Evolutionary conservation across 345 rosid genomes (phyloP).

Genomic region (Anastatica hierochuntica): DNA sequence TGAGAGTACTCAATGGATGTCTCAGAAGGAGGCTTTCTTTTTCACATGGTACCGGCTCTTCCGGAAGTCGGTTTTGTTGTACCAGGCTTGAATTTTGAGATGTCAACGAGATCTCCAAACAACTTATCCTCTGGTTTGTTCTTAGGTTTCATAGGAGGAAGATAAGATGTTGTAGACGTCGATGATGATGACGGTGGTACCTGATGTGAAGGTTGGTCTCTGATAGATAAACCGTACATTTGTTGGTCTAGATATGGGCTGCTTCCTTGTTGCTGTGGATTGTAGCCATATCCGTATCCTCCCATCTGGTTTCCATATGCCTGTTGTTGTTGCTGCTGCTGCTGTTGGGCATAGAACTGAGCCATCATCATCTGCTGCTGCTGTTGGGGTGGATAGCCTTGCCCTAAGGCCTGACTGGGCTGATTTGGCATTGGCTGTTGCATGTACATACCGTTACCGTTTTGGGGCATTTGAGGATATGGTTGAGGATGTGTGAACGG

Average conservation of each 20-base stretch:
- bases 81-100: constrained; percentile 63
- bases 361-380: constrained; percentile 54
- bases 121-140: constrained; percentile 76
- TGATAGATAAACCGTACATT: constrained; percentile 61
- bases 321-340: constrained; percentile 54
- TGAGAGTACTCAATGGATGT: background rate
- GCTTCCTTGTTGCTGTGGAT: constrained; percentile 57
- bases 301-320: constrained; percentile 25
- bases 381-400: constrained; percentile 30
- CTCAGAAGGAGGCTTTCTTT: background rate
- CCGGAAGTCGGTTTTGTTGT: constrained; percentile 45
- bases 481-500: constrained; percentile 36
- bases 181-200: constrained; percentile 29
- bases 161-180: constrained; percentile 44
- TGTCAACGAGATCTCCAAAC: constrained; percentile 93
- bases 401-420: constrained; percentile 13
- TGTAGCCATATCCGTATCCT: constrained; percentile 71
- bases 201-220: constrained; percentile 51
- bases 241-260: constrained; percentile 61
- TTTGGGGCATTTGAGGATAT: constrained; percentile 43
- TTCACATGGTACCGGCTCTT: constrained; percentile 82
- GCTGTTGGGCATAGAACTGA: constrained; percentile 27
- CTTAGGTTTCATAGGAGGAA: constrained; percentile 47
- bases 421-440: constrained; percentile 49
- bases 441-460: constrained; percentile 58